Evolutionary conservation across 2,329 filamentous ascomycete species (phyloP), one percentile per base, ranked within the genome.

Genomic region (Phoma sp.): DNA sequence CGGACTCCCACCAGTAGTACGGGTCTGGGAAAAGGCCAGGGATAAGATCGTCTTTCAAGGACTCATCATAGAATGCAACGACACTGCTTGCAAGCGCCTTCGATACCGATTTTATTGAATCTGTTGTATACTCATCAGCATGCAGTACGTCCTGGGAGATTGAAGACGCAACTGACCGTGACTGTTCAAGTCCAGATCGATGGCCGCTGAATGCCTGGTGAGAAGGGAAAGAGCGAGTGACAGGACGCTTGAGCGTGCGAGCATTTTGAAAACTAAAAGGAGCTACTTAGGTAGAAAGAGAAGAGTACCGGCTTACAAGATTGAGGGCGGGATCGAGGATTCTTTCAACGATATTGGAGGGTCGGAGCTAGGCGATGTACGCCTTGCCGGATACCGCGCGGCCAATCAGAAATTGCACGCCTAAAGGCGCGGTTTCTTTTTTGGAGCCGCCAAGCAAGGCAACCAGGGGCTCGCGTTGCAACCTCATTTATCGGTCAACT

Each of bases 1-100:
- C 67, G 2, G 58, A 45, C 46, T 70, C 64, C 61, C 60, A 65
- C 53, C 57, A 70, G 42, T 57, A 69, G 46, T 65, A 67, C 5
- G 46, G 42, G 2, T 61, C 46, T 12, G 43, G 21, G 42, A 71
- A 69, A 1, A 71, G 40, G 1, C 66, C 69, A 23, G 59, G 60
- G 2, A 49, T 46, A 2, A 29, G 32, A 9, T 52, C 14, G 2
- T 53, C 30, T 7, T 57, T 38, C 6, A 62, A 23, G 20, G 25
- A 51, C 1, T 53, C 45, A 14, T 68, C 62, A 43, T 71, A 71
- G 12, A 42, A 40, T 2, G 54, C n/a, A 20, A 68, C 47, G 18
- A 72, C 59, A 10, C 56, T 56, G 12, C 48, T 43, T 2, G 68
- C 68, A 26, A 71, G 53, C 3, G 59, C 56, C 29, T 62, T 62